Evolutionary conservation across 179 eudicot species (phyloP).

Genomic region (Camellia oleifera): DNA sequence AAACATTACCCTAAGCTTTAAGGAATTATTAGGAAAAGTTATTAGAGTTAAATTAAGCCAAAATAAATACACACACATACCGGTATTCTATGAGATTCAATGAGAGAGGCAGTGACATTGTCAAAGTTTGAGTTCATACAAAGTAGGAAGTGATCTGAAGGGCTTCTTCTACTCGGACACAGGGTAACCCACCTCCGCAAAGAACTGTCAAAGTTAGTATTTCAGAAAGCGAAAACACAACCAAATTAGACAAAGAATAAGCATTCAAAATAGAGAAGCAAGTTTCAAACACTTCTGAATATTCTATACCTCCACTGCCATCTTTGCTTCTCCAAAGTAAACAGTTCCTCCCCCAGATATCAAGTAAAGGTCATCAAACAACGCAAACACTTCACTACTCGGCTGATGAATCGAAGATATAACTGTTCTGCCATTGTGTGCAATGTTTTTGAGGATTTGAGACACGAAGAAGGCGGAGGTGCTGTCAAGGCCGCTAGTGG

Average conservation of each 20-base stretch:
- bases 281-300: background rate
- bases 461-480: constrained; percentile 76
- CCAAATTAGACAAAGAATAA: background rate
- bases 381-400: constrained; percentile 73
- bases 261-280: background rate
- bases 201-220: constrained; percentile 41
- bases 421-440: constrained; percentile 60
- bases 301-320: constrained; percentile 47
- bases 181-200: constrained; percentile 73
- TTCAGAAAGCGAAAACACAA: background rate
- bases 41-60: background rate
- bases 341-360: constrained; percentile 66
- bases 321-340: constrained; percentile 66
- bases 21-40: background rate
- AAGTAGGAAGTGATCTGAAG: constrained; percentile 80
- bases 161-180: constrained; percentile 77
- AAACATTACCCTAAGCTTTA: constrained; percentile 33
- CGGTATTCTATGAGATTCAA: constrained; percentile 48
- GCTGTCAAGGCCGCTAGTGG: constrained; percentile 84
- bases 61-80: constrained; percentile 9
- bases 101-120: constrained; percentile 61
- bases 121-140: constrained; percentile 80
- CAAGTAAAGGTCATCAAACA: constrained; percentile 68
- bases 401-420: constrained; percentile 80
- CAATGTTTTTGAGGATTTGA: constrained; percentile 55